Conservation (phyloP, 2,329 filamentous ascomycete genomes). For the Nemania sp. region DNA sequence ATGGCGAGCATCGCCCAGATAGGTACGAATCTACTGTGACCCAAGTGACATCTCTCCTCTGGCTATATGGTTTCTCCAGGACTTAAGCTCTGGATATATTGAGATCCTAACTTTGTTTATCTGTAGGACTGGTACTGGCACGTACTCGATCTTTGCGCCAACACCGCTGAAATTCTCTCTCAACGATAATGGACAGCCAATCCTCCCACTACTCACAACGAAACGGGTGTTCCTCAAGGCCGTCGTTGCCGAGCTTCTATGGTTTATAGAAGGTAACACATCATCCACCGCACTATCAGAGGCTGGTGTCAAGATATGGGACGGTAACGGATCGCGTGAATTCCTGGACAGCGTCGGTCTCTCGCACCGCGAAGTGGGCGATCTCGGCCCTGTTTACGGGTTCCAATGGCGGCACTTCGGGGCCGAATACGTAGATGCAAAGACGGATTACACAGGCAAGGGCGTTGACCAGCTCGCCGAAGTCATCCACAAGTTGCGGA, state of each 20-base stretch:
- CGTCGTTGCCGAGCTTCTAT: conserved; percentile 91
- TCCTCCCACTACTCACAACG: conserved; percentile 94
- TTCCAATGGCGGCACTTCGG: conserved; percentile 99
- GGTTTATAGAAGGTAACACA: conserved; percentile 91
- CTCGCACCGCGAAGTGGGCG: conserved; percentile 83
- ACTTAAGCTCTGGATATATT: too few relatives aligned
- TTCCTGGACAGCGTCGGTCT: conserved; percentile 90
- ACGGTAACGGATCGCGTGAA: conserved; percentile 91
- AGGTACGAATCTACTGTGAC: conserved; percentile 62
- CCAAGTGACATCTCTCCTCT: not conserved
- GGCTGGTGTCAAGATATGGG: conserved; percentile 95
- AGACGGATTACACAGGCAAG: conserved; percentile 85
- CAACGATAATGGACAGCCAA: conserved; percentile 68
- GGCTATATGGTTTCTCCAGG: not conserved
- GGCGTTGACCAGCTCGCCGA: conserved; percentile 94
- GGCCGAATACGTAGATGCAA: conserved; percentile 83
- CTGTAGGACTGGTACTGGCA: conserved; percentile 88
- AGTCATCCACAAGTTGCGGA: conserved; percentile 86
- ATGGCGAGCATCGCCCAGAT: conserved; percentile 90
- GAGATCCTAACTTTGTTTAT: conserved; percentile 4
- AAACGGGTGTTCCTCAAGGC: conserved; percentile 95
- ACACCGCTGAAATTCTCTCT: conserved; percentile 88
- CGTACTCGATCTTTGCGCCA: conserved; percentile 88
- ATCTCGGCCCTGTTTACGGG: conserved; percentile 95
- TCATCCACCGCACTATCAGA: conserved; percentile 81